Evolutionary conservation across 108 stramenopile species (phyloP), one percentile per base, ranked within the genome.

Genomic region (Nitzschia sp.): DNA sequence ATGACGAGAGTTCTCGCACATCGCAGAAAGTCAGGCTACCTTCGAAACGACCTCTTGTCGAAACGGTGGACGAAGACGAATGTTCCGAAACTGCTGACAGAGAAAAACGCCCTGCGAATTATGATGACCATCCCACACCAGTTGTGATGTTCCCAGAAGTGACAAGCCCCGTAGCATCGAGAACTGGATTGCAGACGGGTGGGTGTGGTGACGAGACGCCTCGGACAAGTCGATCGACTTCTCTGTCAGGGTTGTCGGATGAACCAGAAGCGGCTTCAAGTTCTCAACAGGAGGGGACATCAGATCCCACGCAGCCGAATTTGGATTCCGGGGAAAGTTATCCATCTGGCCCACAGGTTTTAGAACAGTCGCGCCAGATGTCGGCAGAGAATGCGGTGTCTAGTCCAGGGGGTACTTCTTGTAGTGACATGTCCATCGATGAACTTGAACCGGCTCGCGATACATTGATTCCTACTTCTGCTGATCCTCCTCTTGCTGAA

Each of bases 11-110:
- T 16, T 17, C n/a, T n/a, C n/a, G n/a, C n/a, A n/a, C n/a, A n/a
- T n/a, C n/a, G n/a, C n/a, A n/a, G n/a, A 58, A 69, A 16, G 41
- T 41, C 19, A 19, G 41, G 17, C 30, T 33, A 5, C 52, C 35
- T 30, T 45, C 34, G 4, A 30, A 53, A 55, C 34, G 48, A 3
- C 58, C 46, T 17, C 3, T 33, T 1, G 71, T 68, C 3, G 74
- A 75, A 44, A 75, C 67, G 16, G 74, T 68, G 11, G 54, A 63
- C 9, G 63, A 65, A 13, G 54, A 63, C 9, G 63, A 65, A 13
- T 46, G 60, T 33, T 52, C 62, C 4, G 70, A 77, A 25, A n/a
- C n/a, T n/a, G 63, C n/a, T 3, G 66, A 64, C n/a, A n/a, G 9
- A n/a, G 63, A 64, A 4, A 28, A 56, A 29, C 48, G 21, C 13